Evolutionary conservation across 305 asterid genomes (phyloP), one percentile per base, ranked within the genome.

Genomic region (Nicotiana rustica): DNA sequence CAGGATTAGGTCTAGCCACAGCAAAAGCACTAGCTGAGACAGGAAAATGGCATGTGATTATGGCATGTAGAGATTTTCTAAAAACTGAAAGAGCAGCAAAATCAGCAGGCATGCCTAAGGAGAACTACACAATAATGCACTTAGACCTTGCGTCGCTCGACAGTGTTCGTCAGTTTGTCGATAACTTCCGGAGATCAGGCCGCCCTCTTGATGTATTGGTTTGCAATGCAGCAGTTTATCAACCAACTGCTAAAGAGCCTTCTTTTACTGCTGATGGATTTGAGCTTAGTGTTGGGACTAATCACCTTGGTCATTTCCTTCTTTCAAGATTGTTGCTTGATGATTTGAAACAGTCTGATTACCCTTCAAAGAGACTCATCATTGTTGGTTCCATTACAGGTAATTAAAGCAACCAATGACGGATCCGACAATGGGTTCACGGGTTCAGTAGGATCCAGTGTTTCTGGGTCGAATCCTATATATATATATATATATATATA

Each of bases 311-410:
- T 8, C 99, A 96, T 83, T 96, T 96, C 79, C 95, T 96, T 59
- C 97, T 96, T 56, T 88, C 99, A 2, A 91, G 97, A 65, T 86
- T 95, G 97, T 85, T 96, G 68, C 88, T 96, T 13, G 94, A 95
- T 73, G 96, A 96, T 47, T 82, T 95, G 90, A 90, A 93, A 61
- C 85, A 91, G 84, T 95, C 98, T 6, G 96, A 93, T 84, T 96
- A 87, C 80, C 97, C 97, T 0, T 91, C 92, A 2, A 96, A 91
- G 88, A 89, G 99, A 12, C 95, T 96, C 64, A 92, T 95, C 60
- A 95, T 96, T 61, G 99, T 96, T 4, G 98, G 98, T 14, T 96
- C 98, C 59, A 96, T 96, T 79, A 95, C 98, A 77, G 98, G 96
- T 94, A 83, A 3, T 35, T 1, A 68, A 18, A 68, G 31, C 33